A percentile compares a stretch with the other conserved stretches of the same genome.
Evolutionary conservation across 768 basidiomycete genomes (phyloP).

Genomic region (Terana coerulea): DNA sequence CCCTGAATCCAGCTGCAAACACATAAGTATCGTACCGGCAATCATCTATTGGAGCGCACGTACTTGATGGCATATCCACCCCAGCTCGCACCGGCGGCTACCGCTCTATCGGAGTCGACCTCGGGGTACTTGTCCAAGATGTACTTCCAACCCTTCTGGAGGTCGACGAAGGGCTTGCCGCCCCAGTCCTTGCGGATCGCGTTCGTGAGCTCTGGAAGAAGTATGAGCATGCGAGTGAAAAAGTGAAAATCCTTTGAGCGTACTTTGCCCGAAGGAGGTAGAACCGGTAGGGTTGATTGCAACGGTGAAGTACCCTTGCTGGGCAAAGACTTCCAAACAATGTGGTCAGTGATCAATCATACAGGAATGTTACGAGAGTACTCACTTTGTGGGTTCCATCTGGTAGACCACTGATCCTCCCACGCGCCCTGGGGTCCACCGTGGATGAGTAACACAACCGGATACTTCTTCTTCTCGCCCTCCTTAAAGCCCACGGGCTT

Average conservation of each 20-base stretch:
- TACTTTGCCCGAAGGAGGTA: conserved; percentile 89
- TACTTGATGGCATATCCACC: conserved; percentile 84
- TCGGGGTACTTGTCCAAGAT: conserved; percentile 65
- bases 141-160: conserved; percentile 72
- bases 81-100: conserved; percentile 39
- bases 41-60: conserved; percentile 15
- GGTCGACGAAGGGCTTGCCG: conserved; percentile 78
- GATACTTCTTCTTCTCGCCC: conserved; percentile 69
- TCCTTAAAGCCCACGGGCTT: conserved; percentile 76
- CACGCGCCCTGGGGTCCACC: conserved; percentile 84
- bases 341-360: background rate
- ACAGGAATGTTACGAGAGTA: background rate
- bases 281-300: conserved; percentile 93
- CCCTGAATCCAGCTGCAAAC: conserved; percentile 86
- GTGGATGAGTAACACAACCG: conserved; percentile 76
- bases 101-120: conserved; percentile 65
- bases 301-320: conserved; percentile 86
- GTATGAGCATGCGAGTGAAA: background rate
- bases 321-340: conserved; percentile 48
- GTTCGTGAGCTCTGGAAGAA: conserved; percentile 66
- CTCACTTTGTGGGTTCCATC: conserved; percentile 87
- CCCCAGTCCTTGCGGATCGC: conserved; percentile 81
- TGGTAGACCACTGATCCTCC: conserved; percentile 87
- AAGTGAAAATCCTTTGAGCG: background rate
- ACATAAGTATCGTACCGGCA: background rate